Evolutionary conservation across 2,329 filamentous ascomycete genomes (phyloP).

Genomic region (Pseudogymnoascus sp.): DNA sequence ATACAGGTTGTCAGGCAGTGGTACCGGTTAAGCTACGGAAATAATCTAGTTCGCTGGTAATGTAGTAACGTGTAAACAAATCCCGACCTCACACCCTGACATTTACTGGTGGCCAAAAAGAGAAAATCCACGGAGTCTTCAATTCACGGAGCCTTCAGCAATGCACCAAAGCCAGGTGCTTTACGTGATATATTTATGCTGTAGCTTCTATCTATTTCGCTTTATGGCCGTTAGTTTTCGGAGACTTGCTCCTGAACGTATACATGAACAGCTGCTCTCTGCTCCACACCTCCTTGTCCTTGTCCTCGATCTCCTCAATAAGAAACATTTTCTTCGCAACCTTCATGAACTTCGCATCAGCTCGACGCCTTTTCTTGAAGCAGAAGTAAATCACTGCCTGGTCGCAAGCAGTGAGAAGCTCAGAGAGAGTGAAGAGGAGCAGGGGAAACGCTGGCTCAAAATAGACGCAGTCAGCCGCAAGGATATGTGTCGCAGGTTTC

Average conservation of each 20-base stretch:
- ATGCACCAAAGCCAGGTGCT: not conserved
- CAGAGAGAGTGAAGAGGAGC: constrained; percentile 68
- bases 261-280: constrained; percentile 56
- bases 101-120: constrained; percentile 12
- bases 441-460: constrained; percentile 93
- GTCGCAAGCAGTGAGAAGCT: constrained; percentile 67
- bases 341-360: constrained; percentile 69
- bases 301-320: constrained; percentile 55
- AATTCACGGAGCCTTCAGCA: not conserved
- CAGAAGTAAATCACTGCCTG: constrained; percentile 67
- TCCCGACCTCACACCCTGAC: not conserved
- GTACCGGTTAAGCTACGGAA: no score
- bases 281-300: constrained; percentile 50
- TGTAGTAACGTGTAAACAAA: not conserved
- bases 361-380: constrained; percentile 86
- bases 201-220: not conserved
- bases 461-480: constrained; percentile 97
- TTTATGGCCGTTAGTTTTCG: not conserved
- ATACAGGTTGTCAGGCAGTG: no score
- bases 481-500: constrained; percentile 66
- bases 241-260: constrained; percentile 36
- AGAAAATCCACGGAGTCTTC: not conserved
- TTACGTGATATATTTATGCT: not conserved
- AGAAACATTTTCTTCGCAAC: constrained; percentile 59
- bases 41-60: not conserved